Evolutionary conservation across 2,329 filamentous ascomycete species (phyloP).

Genomic region (Alternaria arborescens): DNA sequence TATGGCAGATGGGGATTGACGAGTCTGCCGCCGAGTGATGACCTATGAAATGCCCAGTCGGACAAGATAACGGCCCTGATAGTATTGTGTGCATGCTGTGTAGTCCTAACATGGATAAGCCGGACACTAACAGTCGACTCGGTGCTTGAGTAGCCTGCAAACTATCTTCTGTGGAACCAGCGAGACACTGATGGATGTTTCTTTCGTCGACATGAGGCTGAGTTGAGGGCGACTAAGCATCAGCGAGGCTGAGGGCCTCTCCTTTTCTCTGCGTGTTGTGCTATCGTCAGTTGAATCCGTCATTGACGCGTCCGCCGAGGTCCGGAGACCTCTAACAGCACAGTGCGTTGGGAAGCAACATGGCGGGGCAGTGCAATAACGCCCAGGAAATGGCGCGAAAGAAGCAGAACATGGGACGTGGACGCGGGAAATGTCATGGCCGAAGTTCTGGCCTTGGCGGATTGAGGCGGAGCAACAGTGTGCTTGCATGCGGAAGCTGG

Average conservation of each 20-base stretch:
- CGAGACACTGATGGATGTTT: constrained; percentile 20
- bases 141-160: constrained; percentile 3
- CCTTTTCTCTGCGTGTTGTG: constrained; percentile 28
- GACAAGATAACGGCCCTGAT: constrained; percentile 9
- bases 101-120: constrained; percentile 18
- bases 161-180: constrained; percentile 11
- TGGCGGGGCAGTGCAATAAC: constrained; percentile 40
- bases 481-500: constrained; percentile 35
- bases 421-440: constrained; percentile 22
- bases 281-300: constrained; percentile 10
- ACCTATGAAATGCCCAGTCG: constrained; percentile 20
- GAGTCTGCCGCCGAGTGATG: constrained; percentile 6
- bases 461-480: constrained; percentile 25
- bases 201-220: constrained; percentile 31
- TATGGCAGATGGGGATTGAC: constrained; percentile 4
- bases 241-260: constrained; percentile 20
- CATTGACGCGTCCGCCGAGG: constrained; percentile 34
- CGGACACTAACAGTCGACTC: constrained; percentile 18
- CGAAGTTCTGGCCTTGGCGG: constrained; percentile 26
- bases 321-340: constrained; percentile 25
- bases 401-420: constrained; percentile 23
- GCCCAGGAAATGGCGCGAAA: constrained; percentile 29
- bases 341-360: constrained; percentile 30
- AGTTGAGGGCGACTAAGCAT: constrained; percentile 26
- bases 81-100: constrained; percentile 11